Evolutionary conservation across 2,329 filamentous ascomycete genomes (phyloP), one percentile per base, ranked within the genome.

Genomic region (Sclerotinia sclerotiorum): DNA sequence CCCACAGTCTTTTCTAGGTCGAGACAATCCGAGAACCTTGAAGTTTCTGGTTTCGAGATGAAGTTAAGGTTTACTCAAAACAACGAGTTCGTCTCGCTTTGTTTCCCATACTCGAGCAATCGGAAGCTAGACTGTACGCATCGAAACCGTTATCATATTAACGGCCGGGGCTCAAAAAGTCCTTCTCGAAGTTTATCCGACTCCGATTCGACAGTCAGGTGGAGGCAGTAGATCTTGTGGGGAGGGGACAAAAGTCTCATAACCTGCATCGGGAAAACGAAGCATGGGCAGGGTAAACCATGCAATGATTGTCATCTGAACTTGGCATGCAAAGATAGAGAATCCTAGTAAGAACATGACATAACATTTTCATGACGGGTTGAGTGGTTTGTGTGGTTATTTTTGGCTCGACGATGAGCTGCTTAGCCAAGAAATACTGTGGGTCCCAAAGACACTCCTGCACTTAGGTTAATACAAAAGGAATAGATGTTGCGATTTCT

Each of bases 221-320:
- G 24, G 49, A 65, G 51, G 63, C 52, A 60, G 52, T 60, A 46
- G 63, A 66, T 66, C 63, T 60, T 66, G 63, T 66, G 52, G 52
- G 63, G 63, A 57, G 51, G 63, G 54, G n/a, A 35, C 29, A 63
- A 6, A 6, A 35, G 46, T 39, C 46, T 63, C 46, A 48, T 29
- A 58, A 35, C n/a, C 48, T 48, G 29, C 54, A 48, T 58, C 48
- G 27, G 52, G 54, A 58, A 58, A 39, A 5, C 27, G 27, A 65
- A 49, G 63, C 63, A 29, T 60, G 52, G 13, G 39, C 52, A 48
- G 52, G 63, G 63, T 27, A 27, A 27, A 35, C 39, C 52, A 66
- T 60, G 63, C 15, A 19, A 60, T 39, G 52, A 48, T 48, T 58
- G 44, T 58, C 52, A 29, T 66, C 63, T 58, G 63, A 66, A 66